Evolutionary conservation across 2,329 filamentous ascomycete genomes (phyloP).

Genomic region (Fusarium nematophilum): DNA sequence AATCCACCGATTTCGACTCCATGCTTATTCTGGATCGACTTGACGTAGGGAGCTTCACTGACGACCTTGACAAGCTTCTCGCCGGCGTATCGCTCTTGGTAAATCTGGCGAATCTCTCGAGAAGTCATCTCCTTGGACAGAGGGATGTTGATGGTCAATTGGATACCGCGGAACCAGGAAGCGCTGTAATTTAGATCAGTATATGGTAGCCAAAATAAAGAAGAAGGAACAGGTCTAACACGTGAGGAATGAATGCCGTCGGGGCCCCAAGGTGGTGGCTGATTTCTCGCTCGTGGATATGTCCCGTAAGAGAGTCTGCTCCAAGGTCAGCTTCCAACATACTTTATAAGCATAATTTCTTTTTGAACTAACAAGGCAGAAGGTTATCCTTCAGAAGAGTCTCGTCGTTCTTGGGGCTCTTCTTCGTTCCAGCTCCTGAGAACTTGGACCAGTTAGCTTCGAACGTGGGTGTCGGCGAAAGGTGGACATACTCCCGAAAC

Average conservation of each 20-base stretch:
- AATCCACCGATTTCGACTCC: conserved; percentile 95
- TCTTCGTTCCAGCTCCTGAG: conserved; percentile 4
- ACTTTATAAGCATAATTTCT: background rate
- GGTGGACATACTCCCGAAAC: no score
- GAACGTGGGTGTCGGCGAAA: no score
- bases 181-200: conserved; percentile 55
- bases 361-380: conserved; percentile 72
- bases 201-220: no score
- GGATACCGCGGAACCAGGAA: conserved; percentile 97
- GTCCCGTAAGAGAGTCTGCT: conserved; percentile 71
- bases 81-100: conserved; percentile 95
- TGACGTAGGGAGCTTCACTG: conserved; percentile 81
- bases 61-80: conserved; percentile 95
- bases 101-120: conserved; percentile 91
- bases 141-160: conserved; percentile 90
- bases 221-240: conserved; percentile 49
- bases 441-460: no score
- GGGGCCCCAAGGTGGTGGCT: conserved; percentile 77
- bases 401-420: conserved; percentile 85
- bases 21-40: conserved; percentile 85
- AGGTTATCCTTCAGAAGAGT: conserved; percentile 86
- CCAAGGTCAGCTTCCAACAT: conserved; percentile 6
- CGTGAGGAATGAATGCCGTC: conserved; percentile 91
- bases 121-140: conserved; percentile 88
- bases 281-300: conserved; percentile 96